A percentile compares a stretch with the other conserved stretches of the same genome.
These are phyloP conservation scores for Gamsiella multidivaricata DNA, from an alignment of 192 early-diverging fungal species.

Conservation along the genomic window DNA sequence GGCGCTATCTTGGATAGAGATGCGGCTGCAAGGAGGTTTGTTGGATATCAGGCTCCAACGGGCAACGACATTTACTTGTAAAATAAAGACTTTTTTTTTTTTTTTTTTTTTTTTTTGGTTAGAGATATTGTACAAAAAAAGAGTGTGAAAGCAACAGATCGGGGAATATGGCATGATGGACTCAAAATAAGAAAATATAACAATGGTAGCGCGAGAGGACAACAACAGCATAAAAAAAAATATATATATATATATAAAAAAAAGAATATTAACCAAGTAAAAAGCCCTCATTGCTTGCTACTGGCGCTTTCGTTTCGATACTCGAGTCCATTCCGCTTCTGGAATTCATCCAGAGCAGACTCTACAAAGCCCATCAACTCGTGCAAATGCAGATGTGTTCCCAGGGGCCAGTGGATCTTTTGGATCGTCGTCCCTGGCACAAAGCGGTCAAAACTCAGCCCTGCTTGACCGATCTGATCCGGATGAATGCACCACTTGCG, in stretches of 20 bases:
- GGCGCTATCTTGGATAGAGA: slow-evolving; percentile 46
- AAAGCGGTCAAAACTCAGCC: slow-evolving; percentile 12
- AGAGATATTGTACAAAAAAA: background rate
- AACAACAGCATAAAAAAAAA: too few relatives aligned
- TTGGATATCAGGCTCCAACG: slow-evolving; percentile 46
- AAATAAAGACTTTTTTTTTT: slow-evolving; percentile 3
- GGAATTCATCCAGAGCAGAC: slow-evolving; percentile 30
- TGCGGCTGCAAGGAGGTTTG: slow-evolving; percentile 39
- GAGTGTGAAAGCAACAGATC: too few relatives aligned
- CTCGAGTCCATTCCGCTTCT: slow-evolving; percentile 22
- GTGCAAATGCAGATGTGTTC: slow-evolving; percentile 34
- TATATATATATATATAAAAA: too few relatives aligned
- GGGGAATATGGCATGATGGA: too few relatives aligned
- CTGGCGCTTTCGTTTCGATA: background rate
- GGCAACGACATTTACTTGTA: slow-evolving; percentile 51
- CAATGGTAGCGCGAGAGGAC: too few relatives aligned
- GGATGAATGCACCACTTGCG: slow-evolving; percentile 45
- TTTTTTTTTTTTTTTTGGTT: background rate
- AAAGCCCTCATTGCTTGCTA: background rate
- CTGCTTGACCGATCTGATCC: slow-evolving; percentile 25
- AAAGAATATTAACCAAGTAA: too few relatives aligned
- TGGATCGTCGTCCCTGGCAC: slow-evolving; percentile 24
- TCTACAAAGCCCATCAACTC: slow-evolving; percentile 38
- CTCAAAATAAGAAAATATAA: too few relatives aligned
- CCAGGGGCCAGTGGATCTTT: slow-evolving; percentile 46